These are phyloP conservation scores for Dalbergia cultrata DNA, from an alignment of 306 rosid genomes.

Conservation along the genomic window DNA sequence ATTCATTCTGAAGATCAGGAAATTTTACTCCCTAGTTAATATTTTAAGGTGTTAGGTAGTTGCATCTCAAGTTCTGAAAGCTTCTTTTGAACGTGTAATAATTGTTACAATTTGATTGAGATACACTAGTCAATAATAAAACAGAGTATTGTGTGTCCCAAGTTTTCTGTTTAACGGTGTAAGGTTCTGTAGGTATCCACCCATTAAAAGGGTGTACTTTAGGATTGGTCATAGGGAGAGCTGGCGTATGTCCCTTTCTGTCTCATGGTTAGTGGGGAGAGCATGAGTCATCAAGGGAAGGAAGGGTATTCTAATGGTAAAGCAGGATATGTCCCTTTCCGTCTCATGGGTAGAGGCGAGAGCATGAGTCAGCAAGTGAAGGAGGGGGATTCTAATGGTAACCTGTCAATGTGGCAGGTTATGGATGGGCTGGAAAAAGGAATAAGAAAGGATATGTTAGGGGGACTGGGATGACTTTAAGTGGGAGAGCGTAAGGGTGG, in stretches of 20 bases:
- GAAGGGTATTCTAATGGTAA: too few relatives aligned
- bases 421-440: background rate
- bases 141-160: background rate
- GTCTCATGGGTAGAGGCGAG: background rate
- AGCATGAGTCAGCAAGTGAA: background rate
- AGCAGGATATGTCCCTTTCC: background rate
- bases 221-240: background rate
- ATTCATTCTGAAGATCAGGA: slow-evolving; percentile 6
- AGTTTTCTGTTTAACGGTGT: slow-evolving; percentile 6
- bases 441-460: background rate
- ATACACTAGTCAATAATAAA: slow-evolving; percentile 10
- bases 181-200: background rate
- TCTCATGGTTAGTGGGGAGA: too few relatives aligned
- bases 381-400: background rate
- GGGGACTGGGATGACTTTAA: background rate
- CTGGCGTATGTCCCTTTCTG: background rate
- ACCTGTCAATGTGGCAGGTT: background rate
- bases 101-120: background rate
- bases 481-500: background rate
- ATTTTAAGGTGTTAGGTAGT: background rate
- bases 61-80: slow-evolving; percentile 21
- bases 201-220: slow-evolving; percentile 7
- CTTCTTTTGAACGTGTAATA: slow-evolving; percentile 3
- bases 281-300: too few relatives aligned
- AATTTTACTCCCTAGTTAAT: slow-evolving; percentile 9